Conservation (phyloP, 2,329 filamentous ascomycete species). For the Ascochyta rabiei region DNA sequence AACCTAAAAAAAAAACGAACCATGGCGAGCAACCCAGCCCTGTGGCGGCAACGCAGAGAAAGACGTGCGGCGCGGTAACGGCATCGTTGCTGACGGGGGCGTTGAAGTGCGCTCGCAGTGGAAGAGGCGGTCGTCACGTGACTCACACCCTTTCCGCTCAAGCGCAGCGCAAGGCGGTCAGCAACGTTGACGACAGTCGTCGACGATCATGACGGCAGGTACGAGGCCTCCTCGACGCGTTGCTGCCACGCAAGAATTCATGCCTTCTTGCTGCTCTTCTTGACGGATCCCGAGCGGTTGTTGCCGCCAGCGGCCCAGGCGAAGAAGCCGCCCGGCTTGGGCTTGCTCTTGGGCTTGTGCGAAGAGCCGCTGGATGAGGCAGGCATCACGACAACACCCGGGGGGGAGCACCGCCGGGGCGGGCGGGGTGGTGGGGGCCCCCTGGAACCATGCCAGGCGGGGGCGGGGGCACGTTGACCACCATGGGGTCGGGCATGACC, state of each 20-base stretch:
- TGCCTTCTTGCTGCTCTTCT: constrained; percentile 17
- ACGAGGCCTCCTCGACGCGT: constrained; percentile 14
- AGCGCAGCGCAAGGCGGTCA: neutral
- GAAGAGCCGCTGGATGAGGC: neutral
- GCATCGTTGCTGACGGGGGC: neutral
- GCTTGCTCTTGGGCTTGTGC: constrained; percentile 15
- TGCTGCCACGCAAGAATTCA: constrained; percentile 19
- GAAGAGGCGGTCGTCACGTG: too few species aligned
- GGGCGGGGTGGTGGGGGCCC: neutral
- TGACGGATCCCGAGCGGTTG: constrained; percentile 1
- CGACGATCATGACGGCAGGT: constrained; percentile 4
- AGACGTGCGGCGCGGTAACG: neutral
- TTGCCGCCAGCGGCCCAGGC: constrained; percentile 14
- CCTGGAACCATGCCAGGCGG: neutral
- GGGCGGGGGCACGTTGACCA: neutral
- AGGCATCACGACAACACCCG: neutral
- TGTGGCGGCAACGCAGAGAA: constrained; percentile 13
- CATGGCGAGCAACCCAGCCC: constrained; percentile 12
- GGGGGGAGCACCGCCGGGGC: neutral
- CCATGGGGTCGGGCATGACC: constrained; percentile 1
- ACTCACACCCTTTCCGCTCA: neutral
- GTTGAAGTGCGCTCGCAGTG: neutral
- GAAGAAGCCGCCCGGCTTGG: constrained; percentile 10
- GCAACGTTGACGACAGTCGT: neutral
- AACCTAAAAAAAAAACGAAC: neutral